Evolutionary conservation across 176 grass and related monocot genomes (phyloP), one percentile per base, ranked within the genome.

Genomic region (Oryza glaberrima): DNA sequence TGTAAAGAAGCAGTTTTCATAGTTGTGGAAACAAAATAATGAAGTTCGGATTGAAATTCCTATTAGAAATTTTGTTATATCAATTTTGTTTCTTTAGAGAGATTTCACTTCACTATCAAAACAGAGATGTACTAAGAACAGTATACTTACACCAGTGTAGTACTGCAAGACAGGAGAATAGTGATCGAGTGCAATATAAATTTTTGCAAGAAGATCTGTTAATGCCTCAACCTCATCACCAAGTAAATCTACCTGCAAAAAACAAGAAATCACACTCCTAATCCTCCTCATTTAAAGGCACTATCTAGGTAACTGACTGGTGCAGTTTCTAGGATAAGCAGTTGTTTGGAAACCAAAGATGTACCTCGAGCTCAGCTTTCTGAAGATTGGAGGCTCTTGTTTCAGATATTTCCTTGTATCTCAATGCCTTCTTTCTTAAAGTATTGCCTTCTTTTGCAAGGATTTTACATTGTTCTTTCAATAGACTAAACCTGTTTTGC

Each of bases 201-300:
- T 91, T 88, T 91, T 94, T 66, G 86, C 86, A 91, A 94, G 92
- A 84, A 94, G 88, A 86, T 72, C 56, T 11, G 84, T 81, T 66
- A 94, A 87, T 77, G 83, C 58, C 72, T 94, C 92, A 88, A 94
- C 92, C 41, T 94, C 92, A 77, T 94, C 92, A 69, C 92, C 92
- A 63, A 94, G 86, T 73, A 94, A 88, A 94, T 94, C 92, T 52
- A 94, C 92, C 92, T 94, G 92, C 52, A 63, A 17, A 66, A 78
- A 30, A 4, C 28, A 19, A 63, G 16, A 77, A 78, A 78, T 43
- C 23, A 71, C 61, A 38, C 15, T 15, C 4, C n/a, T 34, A 32
- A 5, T 12, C 46, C 40, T 28, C 17, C 0, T 71, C 9, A 3
- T 22, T 56, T 77, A 63, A 69, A 5, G 67, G 4, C 11, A 45